phyloP scores from a whole-genome alignment of 2,329 filamentous ascomycete genomes.

The Alternaria burnsii region DNA sequence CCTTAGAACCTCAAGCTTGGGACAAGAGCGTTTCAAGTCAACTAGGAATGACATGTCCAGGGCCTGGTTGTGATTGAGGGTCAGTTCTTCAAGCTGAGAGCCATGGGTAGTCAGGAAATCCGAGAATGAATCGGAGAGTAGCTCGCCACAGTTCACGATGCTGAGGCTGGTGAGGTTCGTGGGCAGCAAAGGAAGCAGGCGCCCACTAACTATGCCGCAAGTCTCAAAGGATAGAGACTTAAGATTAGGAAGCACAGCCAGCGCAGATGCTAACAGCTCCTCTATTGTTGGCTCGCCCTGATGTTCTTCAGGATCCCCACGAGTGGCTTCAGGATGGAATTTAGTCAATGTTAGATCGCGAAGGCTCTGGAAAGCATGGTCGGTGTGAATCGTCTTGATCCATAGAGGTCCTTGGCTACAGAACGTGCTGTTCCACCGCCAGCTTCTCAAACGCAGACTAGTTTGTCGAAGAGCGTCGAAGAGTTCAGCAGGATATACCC shows the following conservation, averaged over 20 bases:
- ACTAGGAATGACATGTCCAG: conserved; percentile 79
- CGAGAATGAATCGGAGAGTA: conserved; percentile 72
- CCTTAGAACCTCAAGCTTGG: conserved; percentile 72
- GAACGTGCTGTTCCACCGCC: conserved; percentile 66
- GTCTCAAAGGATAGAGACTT: conserved; percentile 76
- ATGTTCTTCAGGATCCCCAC: conserved; percentile 23
- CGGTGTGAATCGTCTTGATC: conserved; percentile 58
- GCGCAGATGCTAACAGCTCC: conserved; percentile 58
- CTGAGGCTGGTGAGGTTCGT: conserved; percentile 71
- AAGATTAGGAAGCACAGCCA: conserved; percentile 69
- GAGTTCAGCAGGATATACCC: conserved; percentile 73
- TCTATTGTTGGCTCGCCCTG: conserved; percentile 46
- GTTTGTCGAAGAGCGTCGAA: conserved; percentile 69
- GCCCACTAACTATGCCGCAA: conserved; percentile 74
- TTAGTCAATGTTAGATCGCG: conserved; percentile 48
- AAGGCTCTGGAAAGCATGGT: conserved; percentile 49
- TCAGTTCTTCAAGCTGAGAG: conserved; percentile 70
- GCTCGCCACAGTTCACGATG: conserved; percentile 79
- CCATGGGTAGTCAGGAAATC: conserved; percentile 74
- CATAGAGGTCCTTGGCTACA: conserved; percentile 45
- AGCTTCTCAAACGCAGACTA: conserved; percentile 57
- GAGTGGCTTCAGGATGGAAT: conserved; percentile 36
- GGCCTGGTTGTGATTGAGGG: conserved; percentile 79
- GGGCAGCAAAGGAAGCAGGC: conserved; percentile 74
- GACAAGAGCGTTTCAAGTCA: conserved; percentile 71